Base-by-base conservation (phyloP, 179 eudicot genomes). In the Silene vulgaris region DNA sequence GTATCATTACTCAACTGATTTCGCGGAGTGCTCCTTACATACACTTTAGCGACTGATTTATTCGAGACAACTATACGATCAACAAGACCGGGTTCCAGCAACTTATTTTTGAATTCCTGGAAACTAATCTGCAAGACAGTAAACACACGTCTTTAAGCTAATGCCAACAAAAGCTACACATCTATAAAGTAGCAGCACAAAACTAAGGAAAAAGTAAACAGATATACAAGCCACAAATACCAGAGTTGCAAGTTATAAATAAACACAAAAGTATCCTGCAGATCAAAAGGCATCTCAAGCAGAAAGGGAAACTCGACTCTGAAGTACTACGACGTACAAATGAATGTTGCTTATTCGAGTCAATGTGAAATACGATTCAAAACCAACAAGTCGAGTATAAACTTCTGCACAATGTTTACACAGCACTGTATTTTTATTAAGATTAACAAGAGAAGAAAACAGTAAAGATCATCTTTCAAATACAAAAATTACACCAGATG, bases 51-150 rank as follows among this genome's bases (percentile, higher is more conserved):
- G 71, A 92, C 91, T 54, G 91, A 88, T 78, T 88, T 92, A 68
- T 89, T 88, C 30, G 91, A 60, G 52, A 92, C 87, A 65, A 90
- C 96, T 21, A 92, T 84, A 66, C 78, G 97, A 66, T 92, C 97
- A 60, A 92, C 97, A 29, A 90, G 80, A 65, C 97, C 97, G 12
- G 91, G 97, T 83, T 92, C 97, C 64, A 92, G 86, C 62, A 92
- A 89, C 87, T 90, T 92, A 78, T 88, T 92, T 82, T 85, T 90
- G 75, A 92, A 92, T 80, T 92, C 97, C 78, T 92, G 97, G 79
- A 92, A 92, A 85, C 96, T 92, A 67, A 90, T 92, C 97, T 92
- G 96, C 83, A 83, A 75, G 26, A 59, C 16, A 32, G 64, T 37
- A 71, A 57, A 65, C 57, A 59, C 72, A 64, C 1, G 29, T 20